Conservation (phyloP, 352 stramenopile species). For the Globisporangium lucens region DNA sequence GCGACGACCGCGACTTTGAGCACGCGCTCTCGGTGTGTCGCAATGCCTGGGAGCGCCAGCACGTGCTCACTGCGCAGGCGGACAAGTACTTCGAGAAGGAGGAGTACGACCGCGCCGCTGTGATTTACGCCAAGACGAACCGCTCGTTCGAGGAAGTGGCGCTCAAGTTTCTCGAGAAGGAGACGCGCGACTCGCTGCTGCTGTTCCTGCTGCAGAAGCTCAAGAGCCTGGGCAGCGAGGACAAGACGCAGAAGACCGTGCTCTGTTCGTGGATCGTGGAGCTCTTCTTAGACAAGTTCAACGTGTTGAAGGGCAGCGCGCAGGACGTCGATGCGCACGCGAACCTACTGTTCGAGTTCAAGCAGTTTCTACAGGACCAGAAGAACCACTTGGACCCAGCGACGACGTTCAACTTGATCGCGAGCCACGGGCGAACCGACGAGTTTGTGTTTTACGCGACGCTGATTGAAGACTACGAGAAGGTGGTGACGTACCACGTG, state of each 20-base stretch:
- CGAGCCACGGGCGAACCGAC: constrained; percentile 89
- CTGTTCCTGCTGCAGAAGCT: constrained; percentile 90
- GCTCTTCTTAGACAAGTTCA: constrained; percentile 91
- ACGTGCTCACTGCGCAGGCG: constrained; percentile 86
- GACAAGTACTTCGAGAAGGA: constrained; percentile 88
- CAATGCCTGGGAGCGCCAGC: constrained; percentile 76
- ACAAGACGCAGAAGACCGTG: constrained; percentile 92
- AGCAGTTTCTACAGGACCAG: constrained; percentile 90
- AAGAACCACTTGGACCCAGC: constrained; percentile 83
- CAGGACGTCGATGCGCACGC: constrained; percentile 85
- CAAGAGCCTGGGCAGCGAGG: constrained; percentile 65
- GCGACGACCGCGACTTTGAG: constrained; percentile 87
- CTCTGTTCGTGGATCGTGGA: constrained; percentile 93
- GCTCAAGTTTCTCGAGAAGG: constrained; percentile 89
- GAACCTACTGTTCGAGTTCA: constrained; percentile 89
- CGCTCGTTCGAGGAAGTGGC: constrained; percentile 90
- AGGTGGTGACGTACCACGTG: constrained; percentile 92
- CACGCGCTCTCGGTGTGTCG: constrained; percentile 83
- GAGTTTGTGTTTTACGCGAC: constrained; percentile 92
- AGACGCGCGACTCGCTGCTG: constrained; percentile 77
- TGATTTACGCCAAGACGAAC: constrained; percentile 88
- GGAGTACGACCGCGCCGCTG: constrained; percentile 81
- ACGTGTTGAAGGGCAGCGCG: constrained; percentile 74
- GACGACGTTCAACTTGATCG: constrained; percentile 91
- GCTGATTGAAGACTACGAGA: constrained; percentile 93